Evolutionary conservation across 2,329 filamentous ascomycete genomes (phyloP).

Genomic region (Juglanconis sp.): DNA sequence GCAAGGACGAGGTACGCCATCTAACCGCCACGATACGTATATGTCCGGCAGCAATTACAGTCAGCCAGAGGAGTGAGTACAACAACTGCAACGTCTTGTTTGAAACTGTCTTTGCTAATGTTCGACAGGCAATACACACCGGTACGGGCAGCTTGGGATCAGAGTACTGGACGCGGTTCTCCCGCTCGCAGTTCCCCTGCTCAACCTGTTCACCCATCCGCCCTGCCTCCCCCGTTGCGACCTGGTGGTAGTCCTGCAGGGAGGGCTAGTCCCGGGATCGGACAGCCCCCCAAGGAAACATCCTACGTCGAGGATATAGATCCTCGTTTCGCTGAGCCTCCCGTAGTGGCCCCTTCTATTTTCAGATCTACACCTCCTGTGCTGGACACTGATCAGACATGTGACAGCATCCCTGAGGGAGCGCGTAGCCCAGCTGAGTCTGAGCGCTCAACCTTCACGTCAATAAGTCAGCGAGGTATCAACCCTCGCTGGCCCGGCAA

Average conservation of each 20-base stretch:
- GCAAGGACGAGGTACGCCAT: slow-evolving; percentile 31
- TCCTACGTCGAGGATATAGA: slow-evolving; percentile 72
- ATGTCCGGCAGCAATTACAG: slow-evolving; percentile 70
- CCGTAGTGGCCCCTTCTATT: slow-evolving; percentile 26
- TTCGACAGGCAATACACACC: slow-evolving; percentile 48
- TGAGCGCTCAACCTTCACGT: slow-evolving; percentile 83
- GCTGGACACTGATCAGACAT: slow-evolving; percentile 26
- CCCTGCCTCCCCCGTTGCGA: slow-evolving; percentile 22
- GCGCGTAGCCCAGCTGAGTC: slow-evolving; percentile 71
- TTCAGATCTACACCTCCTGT: slow-evolving; percentile 28
- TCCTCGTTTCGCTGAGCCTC: slow-evolving; percentile 69
- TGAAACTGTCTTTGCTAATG: background rate
- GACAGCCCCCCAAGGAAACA: slow-evolving; percentile 21
- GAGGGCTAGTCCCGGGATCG: slow-evolving; percentile 32
- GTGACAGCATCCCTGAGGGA: slow-evolving; percentile 38
- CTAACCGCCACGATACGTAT: slow-evolving; percentile 45
- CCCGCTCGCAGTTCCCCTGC: slow-evolving; percentile 41
- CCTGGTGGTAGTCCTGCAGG: slow-evolving; percentile 33
- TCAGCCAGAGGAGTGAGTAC: slow-evolving; percentile 63
- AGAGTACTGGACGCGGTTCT: slow-evolving; percentile 39
- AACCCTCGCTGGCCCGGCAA: slow-evolving; percentile 76
- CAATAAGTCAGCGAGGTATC: slow-evolving; percentile 80
- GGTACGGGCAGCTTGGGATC: slow-evolving; percentile 55
- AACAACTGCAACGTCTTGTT: background rate
- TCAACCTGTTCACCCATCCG: slow-evolving; percentile 43